Evolutionary conservation across 2,329 filamentous ascomycete species (phyloP), one percentile per base, ranked within the genome.

Genomic region (Mariannaea elegans): DNA sequence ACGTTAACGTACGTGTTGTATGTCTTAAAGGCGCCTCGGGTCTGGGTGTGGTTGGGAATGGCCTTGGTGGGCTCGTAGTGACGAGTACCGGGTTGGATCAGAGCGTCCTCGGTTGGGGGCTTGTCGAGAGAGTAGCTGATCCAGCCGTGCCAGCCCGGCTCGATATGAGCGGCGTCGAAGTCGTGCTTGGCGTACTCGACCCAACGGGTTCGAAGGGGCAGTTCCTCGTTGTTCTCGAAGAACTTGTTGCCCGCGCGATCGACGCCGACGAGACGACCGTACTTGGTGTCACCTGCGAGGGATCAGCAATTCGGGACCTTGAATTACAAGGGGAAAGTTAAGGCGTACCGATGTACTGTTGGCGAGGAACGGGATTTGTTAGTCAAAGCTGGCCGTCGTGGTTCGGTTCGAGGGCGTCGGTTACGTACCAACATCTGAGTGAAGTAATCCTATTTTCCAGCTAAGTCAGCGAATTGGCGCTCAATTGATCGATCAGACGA

Each of bases 81-180:
- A 63, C 93, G 86, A 45, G 87, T 77, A 67, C 87, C 83, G 51
- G 88, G 81, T 71, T 88, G 85, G 64, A 96, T 73, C 63, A 95
- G 77, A 51, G 88, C 81, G 76, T 99, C 95, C 72, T 90, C 79
- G 34, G 83, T 86, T 2, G 95, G 95, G 34, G 94, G 88, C 78
- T 91, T 91, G 78, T 98, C 93, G 71, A 97, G 89, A 80, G 89
- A 82, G 81, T 99, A 98, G 67, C 93, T 93, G 70, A 99, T 93
- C 95, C 95, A 99, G 27, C 92, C 93, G 81, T 98, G 95, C 95
- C 95, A 99, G 78, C 94, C 92, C 49, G 94, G 94, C 79, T 98
- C 94, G 71, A 97, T 91, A 54, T 97, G 92, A 59, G 87, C 87
- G 63, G 91, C 83, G 72, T 95, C 91, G 75, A 84, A 91, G 78